Evolutionary conservation across 1,139 yeast species (phyloP).

Genomic region (Candida labiduridarum): DNA sequence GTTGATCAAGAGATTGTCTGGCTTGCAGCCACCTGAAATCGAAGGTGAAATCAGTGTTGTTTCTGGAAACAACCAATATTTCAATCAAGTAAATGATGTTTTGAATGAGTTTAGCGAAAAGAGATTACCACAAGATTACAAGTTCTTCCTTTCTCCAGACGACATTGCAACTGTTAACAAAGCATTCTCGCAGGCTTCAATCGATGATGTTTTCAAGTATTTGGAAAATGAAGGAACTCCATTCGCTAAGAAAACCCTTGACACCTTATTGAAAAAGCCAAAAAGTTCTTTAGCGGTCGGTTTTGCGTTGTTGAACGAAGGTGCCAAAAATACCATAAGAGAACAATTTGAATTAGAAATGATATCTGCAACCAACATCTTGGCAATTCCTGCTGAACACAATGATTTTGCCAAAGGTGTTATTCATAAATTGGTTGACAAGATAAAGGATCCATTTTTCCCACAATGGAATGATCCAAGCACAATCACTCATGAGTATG

Average conservation of each 20-base stretch:
- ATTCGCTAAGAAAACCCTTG: slow-evolving; percentile 66
- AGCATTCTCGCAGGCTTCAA: slow-evolving; percentile 61
- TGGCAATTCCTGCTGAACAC: slow-evolving; percentile 55
- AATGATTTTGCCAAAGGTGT: slow-evolving; percentile 79
- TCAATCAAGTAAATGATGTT: slow-evolving; percentile 64
- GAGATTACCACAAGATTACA: slow-evolving; percentile 65
- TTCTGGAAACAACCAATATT: slow-evolving; percentile 35
- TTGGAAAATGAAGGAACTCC: slow-evolving; percentile 59
- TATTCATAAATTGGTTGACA: slow-evolving; percentile 64
- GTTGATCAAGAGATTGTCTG: slow-evolving; percentile 65
- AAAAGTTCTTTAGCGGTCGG: slow-evolving; percentile 80
- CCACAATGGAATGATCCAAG: slow-evolving; percentile 52
- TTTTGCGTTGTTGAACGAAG: slow-evolving; percentile 67
- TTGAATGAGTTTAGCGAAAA: slow-evolving; percentile 76
- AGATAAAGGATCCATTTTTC: slow-evolving; percentile 53
- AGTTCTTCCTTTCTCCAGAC: slow-evolving; percentile 58
- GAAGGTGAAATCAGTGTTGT: slow-evolving; percentile 27
- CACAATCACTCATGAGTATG: slow-evolving; percentile 23
- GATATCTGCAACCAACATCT: slow-evolving; percentile 75
- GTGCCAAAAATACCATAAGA: slow-evolving; percentile 59
- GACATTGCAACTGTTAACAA: slow-evolving; percentile 66
- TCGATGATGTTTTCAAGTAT: slow-evolving; percentile 63
- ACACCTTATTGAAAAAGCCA: slow-evolving; percentile 63
- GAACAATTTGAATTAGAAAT: slow-evolving; percentile 75
- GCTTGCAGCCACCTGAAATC: slow-evolving; percentile 47